phyloP scores from a whole-genome alignment of 148 eudicot species.

The Vaccinium myrtillus region DNA sequence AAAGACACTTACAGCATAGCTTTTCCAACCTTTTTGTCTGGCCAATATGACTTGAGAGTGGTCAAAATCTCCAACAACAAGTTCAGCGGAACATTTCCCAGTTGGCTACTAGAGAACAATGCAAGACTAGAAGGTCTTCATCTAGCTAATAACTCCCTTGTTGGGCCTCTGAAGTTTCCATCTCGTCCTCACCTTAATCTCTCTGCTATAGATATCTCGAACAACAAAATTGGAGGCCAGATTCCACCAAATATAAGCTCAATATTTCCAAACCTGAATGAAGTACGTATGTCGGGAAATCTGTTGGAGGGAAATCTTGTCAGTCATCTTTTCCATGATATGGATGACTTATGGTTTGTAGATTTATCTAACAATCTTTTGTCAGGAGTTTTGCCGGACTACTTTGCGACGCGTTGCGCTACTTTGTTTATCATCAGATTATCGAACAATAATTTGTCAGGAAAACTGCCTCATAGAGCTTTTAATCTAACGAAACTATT shows the following conservation, averaged over 20 bases:
- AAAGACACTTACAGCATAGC: background rate
- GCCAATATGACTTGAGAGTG: background rate
- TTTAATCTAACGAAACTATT: background rate
- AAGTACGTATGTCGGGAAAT: background rate
- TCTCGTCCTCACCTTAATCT: background rate
- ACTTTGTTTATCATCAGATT: no score
- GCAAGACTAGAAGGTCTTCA: background rate
- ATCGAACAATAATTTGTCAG: background rate
- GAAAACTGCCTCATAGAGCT: background rate
- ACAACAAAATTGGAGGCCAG: background rate
- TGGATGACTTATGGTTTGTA: no score
- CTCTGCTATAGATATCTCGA: background rate
- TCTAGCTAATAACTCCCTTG: background rate
- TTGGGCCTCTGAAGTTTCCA: background rate
- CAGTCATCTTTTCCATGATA: no score
- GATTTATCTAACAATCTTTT: no score
- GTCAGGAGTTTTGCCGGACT: no score
- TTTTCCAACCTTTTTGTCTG: background rate
- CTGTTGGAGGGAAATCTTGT: no score
- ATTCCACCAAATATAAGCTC: background rate
- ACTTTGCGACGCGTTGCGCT: no score
- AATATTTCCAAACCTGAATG: background rate
- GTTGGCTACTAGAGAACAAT: slow-evolving; percentile 6
- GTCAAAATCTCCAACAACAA: background rate
- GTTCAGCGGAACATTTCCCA: background rate